Evolutionary conservation across 805 yeast genomes (phyloP), one percentile per base, ranked within the genome.

Genomic region (Ogataea allantospora): DNA sequence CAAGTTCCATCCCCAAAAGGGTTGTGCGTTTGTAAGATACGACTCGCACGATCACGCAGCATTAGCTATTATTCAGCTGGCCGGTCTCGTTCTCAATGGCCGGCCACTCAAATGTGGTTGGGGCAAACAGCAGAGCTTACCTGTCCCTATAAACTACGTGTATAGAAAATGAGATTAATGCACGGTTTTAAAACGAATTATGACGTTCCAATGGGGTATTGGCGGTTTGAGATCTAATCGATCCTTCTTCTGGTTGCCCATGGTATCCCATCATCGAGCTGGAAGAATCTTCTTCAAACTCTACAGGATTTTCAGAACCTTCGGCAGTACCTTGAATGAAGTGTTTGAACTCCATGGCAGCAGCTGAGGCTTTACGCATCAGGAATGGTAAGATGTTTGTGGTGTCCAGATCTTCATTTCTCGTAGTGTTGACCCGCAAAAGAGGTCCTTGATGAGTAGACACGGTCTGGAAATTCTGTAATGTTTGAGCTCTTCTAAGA

Each of bases 11-110:
- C 83, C 88, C 7, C 95, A 87, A 39, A 76, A 76, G 46, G 93
- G 91, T 5, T 88, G 91, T 66, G 95, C 95, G 8, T 88, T 88
- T 67, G 91, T 85, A 45, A 83, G 82, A 61, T 87, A 80, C 57
- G 95, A 84, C 54, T 72, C 86, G 28, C 96, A 88, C 60, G 95
- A 88, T 53, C 71, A 87, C 43, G 96, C 96, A 5, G 95, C 95
- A 2, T 67, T 85, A 54, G 95, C 95, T 32, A 87, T 88, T 54
- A 83, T 82, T 21, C 91, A 84, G 54, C 67, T 88, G 47, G 67
- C 73, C 13, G 93, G 95, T 1, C 74, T 79, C 50, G 71, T 71
- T 34, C 63, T 87, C 50, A 80, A 83, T 55, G 95, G 95, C 15
- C 73, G 95, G 56, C 80, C 83, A 15, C 63, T 87, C 57, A 82